These are phyloP conservation scores for Nissolia schottii DNA, from an alignment of 306 rosid genomes.

Conservation along the genomic window DNA sequence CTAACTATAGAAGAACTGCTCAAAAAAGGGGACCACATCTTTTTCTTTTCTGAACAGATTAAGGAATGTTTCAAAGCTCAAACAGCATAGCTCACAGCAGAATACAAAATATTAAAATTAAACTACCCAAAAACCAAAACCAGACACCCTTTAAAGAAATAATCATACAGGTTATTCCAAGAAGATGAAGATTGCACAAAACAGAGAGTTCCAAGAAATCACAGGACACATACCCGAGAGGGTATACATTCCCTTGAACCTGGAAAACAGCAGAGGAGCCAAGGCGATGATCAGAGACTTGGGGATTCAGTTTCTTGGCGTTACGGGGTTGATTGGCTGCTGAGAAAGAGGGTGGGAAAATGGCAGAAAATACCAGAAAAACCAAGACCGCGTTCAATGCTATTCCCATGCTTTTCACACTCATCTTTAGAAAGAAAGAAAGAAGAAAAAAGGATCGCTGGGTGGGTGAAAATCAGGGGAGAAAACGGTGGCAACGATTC, in stretches of 20 bases:
- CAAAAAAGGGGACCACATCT: not conserved
- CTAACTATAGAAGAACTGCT: slow-evolving; percentile 4
- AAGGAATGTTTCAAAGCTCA: not conserved
- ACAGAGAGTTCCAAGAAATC: not conserved
- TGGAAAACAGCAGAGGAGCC: slow-evolving; percentile 59
- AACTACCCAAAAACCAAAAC: not conserved
- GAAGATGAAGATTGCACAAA: not conserved
- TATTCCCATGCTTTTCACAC: not conserved
- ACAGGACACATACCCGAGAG: slow-evolving; percentile 61
- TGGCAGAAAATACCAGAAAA: slow-evolving; percentile 35
- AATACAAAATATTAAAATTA: not conserved
- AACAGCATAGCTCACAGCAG: not conserved
- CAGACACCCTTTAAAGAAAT: not conserved
- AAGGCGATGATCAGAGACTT: not conserved
- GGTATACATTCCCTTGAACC: slow-evolving; percentile 77
- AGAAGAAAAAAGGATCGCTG: not conserved
- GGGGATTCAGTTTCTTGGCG: not conserved
- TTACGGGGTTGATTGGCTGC: slow-evolving; percentile 37
- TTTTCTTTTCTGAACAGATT: not conserved
- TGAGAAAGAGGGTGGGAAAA: slow-evolving; percentile 46
- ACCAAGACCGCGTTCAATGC: slow-evolving; percentile 18
- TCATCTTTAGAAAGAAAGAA: not conserved
- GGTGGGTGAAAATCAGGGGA: not conserved
- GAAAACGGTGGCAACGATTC: not conserved
- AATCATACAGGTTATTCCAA: not conserved